Conservation (phyloP, 331 rosid genomes). For the Dryas integrifolia region DNA sequence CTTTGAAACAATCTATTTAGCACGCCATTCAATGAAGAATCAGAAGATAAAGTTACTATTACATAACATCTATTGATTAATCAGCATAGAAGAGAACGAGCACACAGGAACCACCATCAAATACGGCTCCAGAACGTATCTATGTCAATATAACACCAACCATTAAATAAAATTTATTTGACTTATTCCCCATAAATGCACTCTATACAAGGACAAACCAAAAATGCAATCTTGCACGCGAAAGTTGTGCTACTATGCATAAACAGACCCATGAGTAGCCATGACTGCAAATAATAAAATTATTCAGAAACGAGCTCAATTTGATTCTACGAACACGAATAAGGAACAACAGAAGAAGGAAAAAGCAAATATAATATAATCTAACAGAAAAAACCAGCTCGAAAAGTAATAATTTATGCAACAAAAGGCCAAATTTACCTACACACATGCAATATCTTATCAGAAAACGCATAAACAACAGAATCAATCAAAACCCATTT, state of each 20-base stretch:
- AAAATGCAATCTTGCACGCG: neutral
- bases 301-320: neutral
- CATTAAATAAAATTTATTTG: neutral
- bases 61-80: neutral
- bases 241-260: neutral
- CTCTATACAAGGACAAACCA: neutral
- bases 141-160: neutral
- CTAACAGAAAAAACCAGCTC: neutral
- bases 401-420: neutral
- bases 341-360: neutral
- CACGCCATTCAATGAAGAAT: neutral
- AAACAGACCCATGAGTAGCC: neutral
- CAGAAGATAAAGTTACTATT: neutral
- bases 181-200: neutral
- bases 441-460: neutral
- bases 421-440: neutral
- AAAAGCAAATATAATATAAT: no score
- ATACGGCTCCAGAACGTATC: neutral
- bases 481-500: conserved; percentile 12
- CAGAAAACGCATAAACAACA: conserved; percentile 14
- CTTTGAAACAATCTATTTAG: neutral
- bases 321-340: neutral
- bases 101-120: neutral
- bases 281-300: neutral
- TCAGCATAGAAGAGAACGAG: neutral